Evolutionary conservation across 176 grass and related monocot species (phyloP).

Genomic region (Pontederia paniculata): DNA sequence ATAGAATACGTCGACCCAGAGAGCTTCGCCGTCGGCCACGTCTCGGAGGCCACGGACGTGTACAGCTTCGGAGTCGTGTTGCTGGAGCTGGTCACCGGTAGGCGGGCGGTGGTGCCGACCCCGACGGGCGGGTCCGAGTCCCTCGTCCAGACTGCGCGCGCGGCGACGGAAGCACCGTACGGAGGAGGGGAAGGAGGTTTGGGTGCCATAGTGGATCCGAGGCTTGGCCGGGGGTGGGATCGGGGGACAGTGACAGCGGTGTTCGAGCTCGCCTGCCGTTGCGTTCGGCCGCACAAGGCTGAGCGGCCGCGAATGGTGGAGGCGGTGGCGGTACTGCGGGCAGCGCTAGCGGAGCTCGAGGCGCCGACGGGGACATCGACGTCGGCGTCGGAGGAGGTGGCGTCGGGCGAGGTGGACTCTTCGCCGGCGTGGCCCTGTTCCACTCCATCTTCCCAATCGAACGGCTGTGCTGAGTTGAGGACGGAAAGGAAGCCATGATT

Average conservation of each 20-base stretch:
- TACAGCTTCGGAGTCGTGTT: slow-evolving; percentile 44
- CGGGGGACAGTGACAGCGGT: slow-evolving; percentile 27
- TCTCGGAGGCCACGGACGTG: slow-evolving; percentile 39
- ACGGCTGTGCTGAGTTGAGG: no score
- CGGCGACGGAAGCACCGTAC: slow-evolving; percentile 1
- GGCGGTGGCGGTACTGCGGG: slow-evolving; percentile 39
- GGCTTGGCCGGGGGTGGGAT: slow-evolving; percentile 42
- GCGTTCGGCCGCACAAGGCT: slow-evolving; percentile 45
- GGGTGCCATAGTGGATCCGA: slow-evolving; percentile 33
- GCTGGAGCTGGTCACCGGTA: slow-evolving; percentile 37
- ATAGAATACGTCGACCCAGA: slow-evolving; percentile 67
- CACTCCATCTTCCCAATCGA: no score
- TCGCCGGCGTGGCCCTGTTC: neutral
- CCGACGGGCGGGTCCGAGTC: slow-evolving; percentile 47
- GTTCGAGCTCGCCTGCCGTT: slow-evolving; percentile 40
- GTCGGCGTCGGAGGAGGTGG: slow-evolving; percentile 5
- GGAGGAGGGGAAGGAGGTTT: slow-evolving; percentile 1
- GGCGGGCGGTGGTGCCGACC: slow-evolving; percentile 53
- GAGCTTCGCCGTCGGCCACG: slow-evolving; percentile 42
- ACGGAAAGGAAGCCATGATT: no score
- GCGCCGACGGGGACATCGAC: slow-evolving; percentile 4
- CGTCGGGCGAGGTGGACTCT: neutral
- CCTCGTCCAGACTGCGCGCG: slow-evolving; percentile 39
- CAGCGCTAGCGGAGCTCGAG: slow-evolving; percentile 23
- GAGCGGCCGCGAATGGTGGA: slow-evolving; percentile 46